phyloP scores from a whole-genome alignment of 2,329 filamentous ascomycete genomes.

The Trichoderma simmonsii region DNA sequence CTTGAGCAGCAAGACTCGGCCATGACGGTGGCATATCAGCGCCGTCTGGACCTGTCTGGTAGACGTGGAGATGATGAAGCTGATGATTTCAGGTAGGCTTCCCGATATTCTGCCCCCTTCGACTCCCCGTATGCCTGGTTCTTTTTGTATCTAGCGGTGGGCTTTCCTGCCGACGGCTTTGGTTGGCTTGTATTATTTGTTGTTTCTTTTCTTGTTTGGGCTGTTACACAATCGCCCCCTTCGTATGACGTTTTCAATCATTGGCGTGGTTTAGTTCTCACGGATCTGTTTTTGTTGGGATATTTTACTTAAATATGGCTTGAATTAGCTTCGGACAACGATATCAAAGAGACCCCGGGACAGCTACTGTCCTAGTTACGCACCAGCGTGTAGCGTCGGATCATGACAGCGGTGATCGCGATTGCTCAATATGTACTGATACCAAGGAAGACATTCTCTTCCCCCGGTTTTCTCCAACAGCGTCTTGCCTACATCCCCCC shows the following conservation, averaged over 20 bases:
- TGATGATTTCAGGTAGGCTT: conserved; percentile 34
- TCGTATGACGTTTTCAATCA: background rate
- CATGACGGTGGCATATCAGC: conserved; percentile 32
- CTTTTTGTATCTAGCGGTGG: background rate
- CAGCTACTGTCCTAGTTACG: conserved; percentile 30
- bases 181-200: background rate
- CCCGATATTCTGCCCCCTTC: conserved; percentile 3
- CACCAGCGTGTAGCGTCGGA: conserved; percentile 29
- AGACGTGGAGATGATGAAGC: conserved; percentile 25
- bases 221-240: background rate
- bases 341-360: conserved; percentile 30
- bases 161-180: background rate
- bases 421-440: conserved; percentile 39
- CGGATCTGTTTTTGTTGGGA: background rate
- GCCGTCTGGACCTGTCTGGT: conserved; percentile 26
- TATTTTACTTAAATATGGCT: background rate
- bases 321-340: conserved; percentile 33
- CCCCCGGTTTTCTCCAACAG: conserved; percentile 33
- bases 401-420: conserved; percentile 25
- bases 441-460: conserved; percentile 31
- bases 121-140: background rate
- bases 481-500: conserved; percentile 34
- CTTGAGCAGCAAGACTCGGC: conserved; percentile 32
- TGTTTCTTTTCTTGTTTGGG: background rate
- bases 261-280: background rate